Conservation (phyloP, 2,329 filamentous ascomycete genomes). For the Aspergillus transmontanensis region DNA sequence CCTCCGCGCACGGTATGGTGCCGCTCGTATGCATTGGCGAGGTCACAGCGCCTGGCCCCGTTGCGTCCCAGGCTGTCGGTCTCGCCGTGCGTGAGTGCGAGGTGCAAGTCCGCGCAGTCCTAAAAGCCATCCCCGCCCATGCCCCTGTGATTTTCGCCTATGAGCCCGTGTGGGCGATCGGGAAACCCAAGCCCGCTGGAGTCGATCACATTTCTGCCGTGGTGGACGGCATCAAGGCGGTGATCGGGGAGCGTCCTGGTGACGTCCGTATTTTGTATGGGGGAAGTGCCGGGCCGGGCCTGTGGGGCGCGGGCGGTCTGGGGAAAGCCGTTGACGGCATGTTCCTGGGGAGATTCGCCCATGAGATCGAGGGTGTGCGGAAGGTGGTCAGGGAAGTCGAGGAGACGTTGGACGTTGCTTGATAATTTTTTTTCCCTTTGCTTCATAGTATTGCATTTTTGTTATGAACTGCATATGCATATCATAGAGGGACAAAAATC, state of each 20-base stretch:
- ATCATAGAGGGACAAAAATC: not conserved
- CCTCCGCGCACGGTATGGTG: conserved; percentile 68
- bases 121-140: conserved; percentile 61
- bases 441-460: not conserved
- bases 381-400: conserved; percentile 74
- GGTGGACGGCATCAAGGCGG: conserved; percentile 62
- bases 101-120: conserved; percentile 65
- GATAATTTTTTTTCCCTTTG: not conserved
- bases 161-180: conserved; percentile 89
- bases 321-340: conserved; percentile 74
- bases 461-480: not conserved
- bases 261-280: conserved; percentile 75
- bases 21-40: conserved; percentile 84
- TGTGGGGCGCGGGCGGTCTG: conserved; percentile 61
- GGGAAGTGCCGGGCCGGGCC: conserved; percentile 77
- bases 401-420: conserved; percentile 34
- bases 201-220: conserved; percentile 74
- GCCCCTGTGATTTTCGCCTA: conserved; percentile 78
- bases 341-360: conserved; percentile 79
- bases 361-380: conserved; percentile 71
- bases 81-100: conserved; percentile 67
- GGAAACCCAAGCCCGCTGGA: conserved; percentile 69
- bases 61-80: conserved; percentile 52
- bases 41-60: conserved; percentile 53
- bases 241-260: conserved; percentile 58